Evolutionary conservation across 1,139 yeast genomes (phyloP).

Genomic region (Geotrichum cucujoidarum): DNA sequence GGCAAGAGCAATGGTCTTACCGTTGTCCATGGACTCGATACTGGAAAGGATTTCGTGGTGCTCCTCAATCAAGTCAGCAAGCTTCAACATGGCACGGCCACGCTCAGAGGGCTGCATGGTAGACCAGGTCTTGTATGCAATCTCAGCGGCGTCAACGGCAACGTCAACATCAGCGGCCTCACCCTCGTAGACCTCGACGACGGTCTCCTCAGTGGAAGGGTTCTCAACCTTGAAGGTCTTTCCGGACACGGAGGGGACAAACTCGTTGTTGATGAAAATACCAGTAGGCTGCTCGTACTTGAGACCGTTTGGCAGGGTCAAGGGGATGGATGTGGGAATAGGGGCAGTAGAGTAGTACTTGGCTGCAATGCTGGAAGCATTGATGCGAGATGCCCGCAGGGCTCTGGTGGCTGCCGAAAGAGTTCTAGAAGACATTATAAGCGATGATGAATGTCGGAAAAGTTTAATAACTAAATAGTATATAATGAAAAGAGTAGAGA

Average conservation of each 20-base stretch:
- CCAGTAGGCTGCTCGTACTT: constrained; percentile 65
- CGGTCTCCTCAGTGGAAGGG: constrained; percentile 65
- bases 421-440: background rate
- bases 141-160: constrained; percentile 71
- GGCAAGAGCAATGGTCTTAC: constrained; percentile 47
- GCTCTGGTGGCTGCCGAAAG: background rate
- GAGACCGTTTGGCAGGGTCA: constrained; percentile 55
- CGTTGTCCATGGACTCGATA: constrained; percentile 60
- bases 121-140: constrained; percentile 53
- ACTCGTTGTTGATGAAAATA: constrained; percentile 73
- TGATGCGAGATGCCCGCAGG: background rate
- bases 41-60: constrained; percentile 50
- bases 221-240: constrained; percentile 53
- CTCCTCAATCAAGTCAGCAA: constrained; percentile 49
- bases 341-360: background rate
- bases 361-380: background rate
- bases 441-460: too few species aligned
- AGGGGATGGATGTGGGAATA: constrained; percentile 10
- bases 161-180: constrained; percentile 61
- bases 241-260: constrained; percentile 46
- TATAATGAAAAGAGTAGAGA: background rate
- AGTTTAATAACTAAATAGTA: too few species aligned
- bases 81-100: constrained; percentile 45
- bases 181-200: constrained; percentile 65
- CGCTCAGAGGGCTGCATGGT: constrained; percentile 46